Evolutionary conservation across 139 green algal genomes (phyloP), one percentile per base, ranked within the genome.

Genomic region (Astrephomene gubernaculifera): DNA sequence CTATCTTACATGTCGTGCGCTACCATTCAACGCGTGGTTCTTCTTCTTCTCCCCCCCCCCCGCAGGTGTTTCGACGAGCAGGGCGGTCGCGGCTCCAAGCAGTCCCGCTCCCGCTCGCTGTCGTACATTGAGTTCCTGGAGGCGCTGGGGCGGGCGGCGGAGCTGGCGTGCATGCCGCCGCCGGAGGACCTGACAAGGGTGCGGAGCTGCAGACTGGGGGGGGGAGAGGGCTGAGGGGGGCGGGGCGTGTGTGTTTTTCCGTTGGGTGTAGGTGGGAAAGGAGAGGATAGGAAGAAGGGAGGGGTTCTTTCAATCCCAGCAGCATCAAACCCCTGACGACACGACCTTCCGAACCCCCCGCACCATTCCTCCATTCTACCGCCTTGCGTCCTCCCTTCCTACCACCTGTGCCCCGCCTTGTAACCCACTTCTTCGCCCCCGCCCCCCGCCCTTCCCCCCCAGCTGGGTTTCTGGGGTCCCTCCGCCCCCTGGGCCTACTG

Each of bases 81-180:
- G 61, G 36, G 41, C 27, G 54, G 29, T 57, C 27, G 41, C 27
- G 54, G 29, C 36, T 38, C 38, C 68, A 54, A 54, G 41, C 52
- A 38, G 68, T 45, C 64, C 35, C 44, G 83, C 44, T 12, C 36
- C 74, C 71, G 90, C 57, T 70, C 81, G 14, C 85, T 95, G 24
- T 87, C 85, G 27, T 95, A 92, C 80, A 21, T 86, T 3, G 90
- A 92, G 79, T 93, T 95, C 79, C 79, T 95, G 61, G 92, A 95
- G 85, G 90, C 87, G 12, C 75, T 93, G 31, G 87, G 87, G 19
- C 83, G 87, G 9, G 65, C 91, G 38, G 92, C 92, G 1, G 90
- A 95, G 60, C 85, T 92, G 44, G 89, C 91, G 57, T 84, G 39
- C 60, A 83, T 86, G 35, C 92, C 92, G 24, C 84, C 88, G 14